Conservation (phyloP, 768 basidiomycete genomes). For the Boletus coccyginus region DNA sequence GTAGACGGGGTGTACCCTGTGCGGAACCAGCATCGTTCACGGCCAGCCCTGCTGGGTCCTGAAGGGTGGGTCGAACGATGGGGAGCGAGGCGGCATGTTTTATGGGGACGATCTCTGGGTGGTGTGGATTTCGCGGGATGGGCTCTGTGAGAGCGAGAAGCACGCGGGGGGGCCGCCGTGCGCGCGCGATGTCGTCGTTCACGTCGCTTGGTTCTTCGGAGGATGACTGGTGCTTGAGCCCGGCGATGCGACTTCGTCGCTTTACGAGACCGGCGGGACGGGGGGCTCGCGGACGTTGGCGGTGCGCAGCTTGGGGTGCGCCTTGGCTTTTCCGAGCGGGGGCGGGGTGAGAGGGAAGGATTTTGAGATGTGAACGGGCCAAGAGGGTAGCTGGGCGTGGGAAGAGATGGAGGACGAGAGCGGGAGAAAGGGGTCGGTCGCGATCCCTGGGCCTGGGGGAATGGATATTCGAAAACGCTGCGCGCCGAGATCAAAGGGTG, state of each 20-base stretch:
- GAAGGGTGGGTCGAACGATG: background rate
- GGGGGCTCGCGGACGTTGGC: constrained; percentile 29
- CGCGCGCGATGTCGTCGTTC: constrained; percentile 15
- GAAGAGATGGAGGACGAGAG: constrained; percentile 24
- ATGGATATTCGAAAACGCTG: constrained; percentile 34
- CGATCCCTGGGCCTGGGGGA: constrained; percentile 29
- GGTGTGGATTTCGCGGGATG: background rate
- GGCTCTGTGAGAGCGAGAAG: background rate
- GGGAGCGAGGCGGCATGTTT: constrained; percentile 12
- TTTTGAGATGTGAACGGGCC: constrained; percentile 29
- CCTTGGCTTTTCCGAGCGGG: constrained; percentile 25
- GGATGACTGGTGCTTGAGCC: constrained; percentile 23
- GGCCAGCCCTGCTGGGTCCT: background rate
- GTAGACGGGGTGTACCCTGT: constrained; percentile 13
- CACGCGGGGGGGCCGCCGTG: constrained; percentile 9
- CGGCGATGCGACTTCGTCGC: constrained; percentile 21
- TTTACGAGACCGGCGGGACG: constrained; percentile 32
- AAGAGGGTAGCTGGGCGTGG: constrained; percentile 23
- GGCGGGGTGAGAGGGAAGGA: constrained; percentile 30
- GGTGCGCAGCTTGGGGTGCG: constrained; percentile 30
- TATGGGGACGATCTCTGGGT: background rate
- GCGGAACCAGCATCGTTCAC: background rate
- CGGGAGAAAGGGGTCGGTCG: constrained; percentile 25
- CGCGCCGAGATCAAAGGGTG: constrained; percentile 33
- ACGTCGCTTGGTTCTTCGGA: constrained; percentile 29